Evolutionary conservation across 495 filamentous ascomycete genomes (phyloP).

Genomic region (Copromyces sp.): DNA sequence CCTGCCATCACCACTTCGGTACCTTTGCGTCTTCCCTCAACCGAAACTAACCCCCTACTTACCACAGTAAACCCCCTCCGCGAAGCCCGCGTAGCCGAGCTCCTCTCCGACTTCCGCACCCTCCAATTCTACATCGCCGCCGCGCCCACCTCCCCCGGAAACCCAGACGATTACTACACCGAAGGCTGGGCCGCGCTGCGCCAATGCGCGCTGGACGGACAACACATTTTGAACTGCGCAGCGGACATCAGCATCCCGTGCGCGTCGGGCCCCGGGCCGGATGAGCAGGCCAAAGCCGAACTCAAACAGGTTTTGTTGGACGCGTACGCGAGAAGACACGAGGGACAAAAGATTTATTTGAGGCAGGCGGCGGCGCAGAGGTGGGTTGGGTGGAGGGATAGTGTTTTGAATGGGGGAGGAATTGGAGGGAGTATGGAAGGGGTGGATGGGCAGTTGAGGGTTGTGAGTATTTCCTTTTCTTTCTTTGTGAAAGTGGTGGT

Average conservation of each 20-base stretch:
- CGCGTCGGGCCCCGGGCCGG: constrained; percentile 40
- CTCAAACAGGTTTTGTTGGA: constrained; percentile 73
- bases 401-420: constrained; percentile 49
- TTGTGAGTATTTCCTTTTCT: constrained; percentile 34
- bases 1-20: background rate
- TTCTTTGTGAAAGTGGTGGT: background rate
- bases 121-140: constrained; percentile 72
- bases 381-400: constrained; percentile 67
- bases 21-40: background rate
- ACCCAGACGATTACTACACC: constrained; percentile 62
- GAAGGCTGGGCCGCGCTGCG: constrained; percentile 69
- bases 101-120: constrained; percentile 76
- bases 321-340: constrained; percentile 67
- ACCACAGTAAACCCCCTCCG: constrained; percentile 71
- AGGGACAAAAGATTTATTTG: constrained; percentile 76
- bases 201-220: constrained; percentile 65
- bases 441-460: constrained; percentile 48
- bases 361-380: constrained; percentile 65
- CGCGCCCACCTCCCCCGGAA: constrained; percentile 46
- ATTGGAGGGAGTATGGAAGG: constrained; percentile 50
- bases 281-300: constrained; percentile 64
- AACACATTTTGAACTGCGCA: constrained; percentile 54
- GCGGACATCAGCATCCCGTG: constrained; percentile 55
- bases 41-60: constrained; percentile 16
- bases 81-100: constrained; percentile 68